Conservation (phyloP, 306 rosid genomes). For the Comarum palustre region DNA sequence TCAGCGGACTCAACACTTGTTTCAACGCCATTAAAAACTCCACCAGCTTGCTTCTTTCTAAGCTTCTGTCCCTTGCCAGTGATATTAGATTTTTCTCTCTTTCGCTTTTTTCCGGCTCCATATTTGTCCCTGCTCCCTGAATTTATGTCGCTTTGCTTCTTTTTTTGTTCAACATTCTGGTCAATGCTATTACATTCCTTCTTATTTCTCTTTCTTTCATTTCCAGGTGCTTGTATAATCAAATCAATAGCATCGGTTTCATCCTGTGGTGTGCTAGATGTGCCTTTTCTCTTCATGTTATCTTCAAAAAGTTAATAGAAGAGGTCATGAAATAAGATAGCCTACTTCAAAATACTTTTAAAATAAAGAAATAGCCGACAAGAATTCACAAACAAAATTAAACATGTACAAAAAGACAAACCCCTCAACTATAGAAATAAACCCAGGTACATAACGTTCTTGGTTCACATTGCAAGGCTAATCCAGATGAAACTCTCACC, state of each 20-base stretch:
- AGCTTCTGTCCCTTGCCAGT: constrained; percentile 1
- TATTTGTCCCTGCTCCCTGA: neutral
- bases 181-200: neutral
- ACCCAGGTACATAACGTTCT: neutral
- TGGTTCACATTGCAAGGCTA: neutral
- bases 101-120: constrained; percentile 2
- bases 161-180: constrained; percentile 1
- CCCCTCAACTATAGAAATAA: neutral
- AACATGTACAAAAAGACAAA: neutral
- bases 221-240: neutral
- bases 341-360: neutral
- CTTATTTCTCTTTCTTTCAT: neutral
- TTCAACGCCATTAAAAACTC: neutral
- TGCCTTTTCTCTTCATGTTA: neutral
- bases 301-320: neutral
- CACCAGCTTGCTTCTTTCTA: neutral
- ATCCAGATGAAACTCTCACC: neutral
- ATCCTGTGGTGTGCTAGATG: neutral
- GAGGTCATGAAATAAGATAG: neutral
- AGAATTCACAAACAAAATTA: neutral
- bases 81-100: neutral
- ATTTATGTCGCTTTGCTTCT: neutral
- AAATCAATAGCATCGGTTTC: neutral
- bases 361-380: neutral
- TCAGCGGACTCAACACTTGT: neutral